Evolutionary conservation across 495 filamentous ascomycete species (phyloP).

Genomic region (Penicillium verhagenii): DNA sequence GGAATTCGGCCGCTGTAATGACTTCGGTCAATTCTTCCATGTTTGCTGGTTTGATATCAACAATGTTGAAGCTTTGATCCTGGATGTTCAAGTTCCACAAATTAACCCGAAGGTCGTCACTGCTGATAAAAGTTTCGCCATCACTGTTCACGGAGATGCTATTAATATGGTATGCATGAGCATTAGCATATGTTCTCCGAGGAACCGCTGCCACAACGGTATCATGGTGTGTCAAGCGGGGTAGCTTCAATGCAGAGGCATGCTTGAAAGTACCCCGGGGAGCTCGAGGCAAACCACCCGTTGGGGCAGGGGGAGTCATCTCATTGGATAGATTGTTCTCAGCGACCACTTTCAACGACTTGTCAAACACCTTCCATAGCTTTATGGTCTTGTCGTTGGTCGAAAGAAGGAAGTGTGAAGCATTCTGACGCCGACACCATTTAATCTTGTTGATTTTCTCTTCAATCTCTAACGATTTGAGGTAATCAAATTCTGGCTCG

Average conservation of each 20-base stretch:
- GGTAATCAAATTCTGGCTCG: conserved; percentile 98
- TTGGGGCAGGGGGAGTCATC: conserved; percentile 73
- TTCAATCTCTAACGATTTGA: conserved; percentile 98
- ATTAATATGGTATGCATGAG: conserved; percentile 99
- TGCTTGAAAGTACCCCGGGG: conserved; percentile 74
- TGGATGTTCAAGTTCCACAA: conserved; percentile 99
- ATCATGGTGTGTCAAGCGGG: conserved; percentile 94
- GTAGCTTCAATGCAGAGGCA: conserved; percentile 82
- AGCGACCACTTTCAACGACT: conserved; percentile 96
- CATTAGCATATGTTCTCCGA: conserved; percentile 93
- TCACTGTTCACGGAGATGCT: conserved; percentile 99
- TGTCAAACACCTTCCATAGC: conserved; percentile 99
- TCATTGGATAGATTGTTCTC: conserved; percentile 98
- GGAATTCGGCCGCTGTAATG: conserved; percentile 97
- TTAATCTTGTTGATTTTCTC: conserved; percentile 99
- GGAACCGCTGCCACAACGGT: conserved; percentile 97
- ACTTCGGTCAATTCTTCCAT: conserved; percentile 99
- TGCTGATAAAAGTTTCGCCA: conserved; percentile 98
- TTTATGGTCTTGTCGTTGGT: conserved; percentile 99
- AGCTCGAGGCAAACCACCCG: conserved; percentile 67
- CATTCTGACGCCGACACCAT: conserved; percentile 97
- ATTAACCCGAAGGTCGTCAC: conserved; percentile 96
- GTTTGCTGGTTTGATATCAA: conserved; percentile 98
- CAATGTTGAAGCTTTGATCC: conserved; percentile 99
- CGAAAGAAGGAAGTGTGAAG: conserved; percentile 95